Evolutionary conservation across 106 monocot species (phyloP).

Genomic region (Hemerocallis citrina): DNA sequence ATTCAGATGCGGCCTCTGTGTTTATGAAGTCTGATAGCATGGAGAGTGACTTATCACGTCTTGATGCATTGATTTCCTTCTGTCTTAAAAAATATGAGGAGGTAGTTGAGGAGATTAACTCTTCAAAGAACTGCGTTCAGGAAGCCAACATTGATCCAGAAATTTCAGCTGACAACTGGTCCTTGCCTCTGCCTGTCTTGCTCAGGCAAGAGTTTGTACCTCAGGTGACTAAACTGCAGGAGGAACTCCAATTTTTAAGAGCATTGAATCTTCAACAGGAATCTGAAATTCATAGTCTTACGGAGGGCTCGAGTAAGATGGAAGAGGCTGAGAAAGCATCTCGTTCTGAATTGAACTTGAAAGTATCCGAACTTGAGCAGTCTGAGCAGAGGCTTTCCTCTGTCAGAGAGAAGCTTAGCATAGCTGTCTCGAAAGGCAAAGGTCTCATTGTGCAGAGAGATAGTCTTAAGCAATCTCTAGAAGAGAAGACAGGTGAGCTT

Average conservation of each 20-base stretch:
- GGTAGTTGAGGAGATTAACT: slow-evolving; percentile 39
- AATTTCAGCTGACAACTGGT: slow-evolving; percentile 29
- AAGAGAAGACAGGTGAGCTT: slow-evolving; percentile 65
- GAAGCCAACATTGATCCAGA: slow-evolving; percentile 24
- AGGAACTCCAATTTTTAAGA: slow-evolving; percentile 31
- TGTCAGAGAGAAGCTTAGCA: slow-evolving; percentile 84
- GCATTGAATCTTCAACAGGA: slow-evolving; percentile 37
- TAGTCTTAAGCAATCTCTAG: slow-evolving; percentile 71
- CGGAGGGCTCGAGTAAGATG: slow-evolving; percentile 34
- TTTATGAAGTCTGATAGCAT: slow-evolving; percentile 11
- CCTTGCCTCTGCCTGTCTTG: slow-evolving; percentile 44
- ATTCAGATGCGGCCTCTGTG: slow-evolving; percentile 6
- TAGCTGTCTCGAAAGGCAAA: slow-evolving; percentile 98
- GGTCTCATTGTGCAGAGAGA: slow-evolving; percentile 88
- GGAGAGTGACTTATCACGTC: slow-evolving; percentile 21
- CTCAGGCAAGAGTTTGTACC: slow-evolving; percentile 47
- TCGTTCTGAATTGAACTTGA: slow-evolving; percentile 43
- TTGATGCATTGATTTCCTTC: slow-evolving; percentile 56
- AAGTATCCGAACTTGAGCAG: slow-evolving; percentile 67
- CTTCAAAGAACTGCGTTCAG: slow-evolving; percentile 41
- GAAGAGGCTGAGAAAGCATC: slow-evolving; percentile 45
- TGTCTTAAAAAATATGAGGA: slow-evolving; percentile 41
- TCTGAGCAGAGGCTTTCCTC: slow-evolving; percentile 86
- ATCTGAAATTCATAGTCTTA: slow-evolving; percentile 52
- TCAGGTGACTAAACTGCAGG: slow-evolving; percentile 39